phyloP scores from a whole-genome alignment of 768 basidiomycete genomes.

The Xerocomellus amylosporus region DNA sequence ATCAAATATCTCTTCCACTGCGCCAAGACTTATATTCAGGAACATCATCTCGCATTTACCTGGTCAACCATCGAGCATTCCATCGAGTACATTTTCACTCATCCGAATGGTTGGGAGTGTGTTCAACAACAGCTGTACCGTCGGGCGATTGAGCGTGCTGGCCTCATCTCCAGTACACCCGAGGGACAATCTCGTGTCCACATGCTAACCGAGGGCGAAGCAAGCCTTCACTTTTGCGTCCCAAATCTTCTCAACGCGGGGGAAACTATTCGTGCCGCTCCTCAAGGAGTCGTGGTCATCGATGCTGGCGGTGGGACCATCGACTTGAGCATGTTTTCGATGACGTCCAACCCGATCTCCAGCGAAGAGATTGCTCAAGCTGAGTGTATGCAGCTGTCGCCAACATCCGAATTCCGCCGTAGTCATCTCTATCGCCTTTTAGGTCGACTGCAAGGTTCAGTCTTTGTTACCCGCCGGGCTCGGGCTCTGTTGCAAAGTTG shows the following conservation, averaged over 20 bases:
- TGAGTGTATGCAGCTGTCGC: slow-evolving; percentile 18
- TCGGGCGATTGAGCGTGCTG: slow-evolving; percentile 18
- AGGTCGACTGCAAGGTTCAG: slow-evolving; percentile 47
- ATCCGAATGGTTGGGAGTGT: slow-evolving; percentile 29
- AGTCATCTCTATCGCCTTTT: background rate
- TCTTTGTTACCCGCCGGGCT: slow-evolving; percentile 44
- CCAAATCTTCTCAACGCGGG: slow-evolving; percentile 30
- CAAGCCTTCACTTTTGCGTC: slow-evolving; percentile 36
- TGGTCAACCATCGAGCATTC: slow-evolving; percentile 16
- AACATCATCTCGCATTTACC: slow-evolving; percentile 11
- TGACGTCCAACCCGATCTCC: slow-evolving; percentile 16
- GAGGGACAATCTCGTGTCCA: slow-evolving; percentile 15
- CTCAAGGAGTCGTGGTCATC: slow-evolving; percentile 34
- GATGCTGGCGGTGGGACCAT: slow-evolving; percentile 20
- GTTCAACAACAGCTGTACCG: slow-evolving; percentile 10
- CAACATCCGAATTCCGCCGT: background rate
- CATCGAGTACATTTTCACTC: slow-evolving; percentile 22
- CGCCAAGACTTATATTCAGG: slow-evolving; percentile 10
- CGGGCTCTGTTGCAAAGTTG: slow-evolving; percentile 35
- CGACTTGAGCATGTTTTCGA: slow-evolving; percentile 37
- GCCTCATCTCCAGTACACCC: slow-evolving; percentile 13
- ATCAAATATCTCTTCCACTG: slow-evolving; percentile 3
- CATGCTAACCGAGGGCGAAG: slow-evolving; percentile 8
- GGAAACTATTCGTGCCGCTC: slow-evolving; percentile 15
- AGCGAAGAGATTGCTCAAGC: slow-evolving; percentile 35